phyloP scores from a whole-genome alignment of 2,329 filamentous ascomycete species.

The Stemphylium vesicarium region DNA sequence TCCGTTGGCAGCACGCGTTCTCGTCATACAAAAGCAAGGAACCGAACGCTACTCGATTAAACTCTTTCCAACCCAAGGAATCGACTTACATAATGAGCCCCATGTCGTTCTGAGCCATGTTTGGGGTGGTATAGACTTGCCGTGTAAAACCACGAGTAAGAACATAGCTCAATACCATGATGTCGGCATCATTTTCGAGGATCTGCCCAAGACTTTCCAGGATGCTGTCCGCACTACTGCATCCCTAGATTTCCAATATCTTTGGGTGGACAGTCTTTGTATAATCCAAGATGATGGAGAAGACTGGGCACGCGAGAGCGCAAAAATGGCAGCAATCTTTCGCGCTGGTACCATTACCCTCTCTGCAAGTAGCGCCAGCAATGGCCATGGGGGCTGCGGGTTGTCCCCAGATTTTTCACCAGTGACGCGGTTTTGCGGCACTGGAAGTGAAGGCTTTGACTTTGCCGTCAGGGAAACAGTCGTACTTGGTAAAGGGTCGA shows the following conservation, averaged over 20 bases:
- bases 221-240: not conserved
- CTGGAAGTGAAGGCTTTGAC: not conserved
- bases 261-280: slow-evolving; percentile 3
- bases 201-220: not conserved
- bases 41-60: not conserved
- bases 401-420: not conserved
- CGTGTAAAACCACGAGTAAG: not conserved
- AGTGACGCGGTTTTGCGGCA: not conserved
- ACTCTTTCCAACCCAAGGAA: not conserved
- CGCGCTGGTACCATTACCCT: not conserved
- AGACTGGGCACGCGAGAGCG: not conserved
- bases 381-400: not conserved
- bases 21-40: not conserved
- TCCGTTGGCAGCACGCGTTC: not conserved
- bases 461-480: not conserved
- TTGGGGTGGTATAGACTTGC: not conserved
- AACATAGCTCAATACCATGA: not conserved
- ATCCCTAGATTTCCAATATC: not conserved
- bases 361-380: not conserved
- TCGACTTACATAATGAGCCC: not conserved
- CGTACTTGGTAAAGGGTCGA: no score
- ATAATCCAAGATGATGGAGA: not conserved
- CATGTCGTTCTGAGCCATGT: not conserved
- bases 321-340: not conserved
- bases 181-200: not conserved